Percentiles rank a stretch among this genome's conserved stretches.
These are phyloP conservation scores for Pseudozyma pruni DNA, from an alignment of 1,284 basidiomycete species.

Conservation along the genomic window DNA sequence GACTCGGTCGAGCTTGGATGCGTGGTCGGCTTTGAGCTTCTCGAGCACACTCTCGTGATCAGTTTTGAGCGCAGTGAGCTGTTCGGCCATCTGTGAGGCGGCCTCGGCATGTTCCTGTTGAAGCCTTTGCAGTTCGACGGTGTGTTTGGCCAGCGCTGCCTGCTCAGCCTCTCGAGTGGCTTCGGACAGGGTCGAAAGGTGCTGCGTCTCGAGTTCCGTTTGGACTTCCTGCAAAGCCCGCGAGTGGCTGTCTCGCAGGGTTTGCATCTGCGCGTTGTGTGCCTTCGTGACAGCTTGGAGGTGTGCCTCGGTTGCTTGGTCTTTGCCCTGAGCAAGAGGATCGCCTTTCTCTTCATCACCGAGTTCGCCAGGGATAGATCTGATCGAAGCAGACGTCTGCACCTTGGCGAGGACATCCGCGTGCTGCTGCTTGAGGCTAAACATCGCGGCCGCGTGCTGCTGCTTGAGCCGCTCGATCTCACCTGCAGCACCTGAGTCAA, in stretches of 20 bases:
- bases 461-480: slow-evolving; percentile 26
- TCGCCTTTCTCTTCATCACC: slow-evolving; percentile 15
- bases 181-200: slow-evolving; percentile 27
- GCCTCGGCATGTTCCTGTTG: slow-evolving; percentile 23
- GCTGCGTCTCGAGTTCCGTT: slow-evolving; percentile 45
- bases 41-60: slow-evolving; percentile 22
- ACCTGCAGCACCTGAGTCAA: slow-evolving; percentile 3
- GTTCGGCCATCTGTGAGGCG: slow-evolving; percentile 3
- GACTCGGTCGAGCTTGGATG: slow-evolving; percentile 34
- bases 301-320: slow-evolving; percentile 10
- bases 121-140: slow-evolving; percentile 18
- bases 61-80: slow-evolving; percentile 9
- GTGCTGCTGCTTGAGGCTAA: slow-evolving; percentile 38
- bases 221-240: slow-evolving; percentile 15
- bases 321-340: slow-evolving; percentile 29
- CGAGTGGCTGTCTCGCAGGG: slow-evolving; percentile 19
- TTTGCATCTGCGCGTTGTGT: slow-evolving; percentile 14
- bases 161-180: slow-evolving; percentile 29
- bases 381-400: background rate
- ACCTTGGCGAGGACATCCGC: slow-evolving; percentile 25
- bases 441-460: slow-evolving; percentile 22
- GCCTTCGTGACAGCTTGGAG: slow-evolving; percentile 5
- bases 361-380: slow-evolving; percentile 17
- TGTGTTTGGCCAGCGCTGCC: slow-evolving; percentile 12
- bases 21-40: slow-evolving; percentile 23